phyloP scores from a whole-genome alignment of 495 filamentous ascomycete genomes.

The Bombardia bombarda region DNA sequence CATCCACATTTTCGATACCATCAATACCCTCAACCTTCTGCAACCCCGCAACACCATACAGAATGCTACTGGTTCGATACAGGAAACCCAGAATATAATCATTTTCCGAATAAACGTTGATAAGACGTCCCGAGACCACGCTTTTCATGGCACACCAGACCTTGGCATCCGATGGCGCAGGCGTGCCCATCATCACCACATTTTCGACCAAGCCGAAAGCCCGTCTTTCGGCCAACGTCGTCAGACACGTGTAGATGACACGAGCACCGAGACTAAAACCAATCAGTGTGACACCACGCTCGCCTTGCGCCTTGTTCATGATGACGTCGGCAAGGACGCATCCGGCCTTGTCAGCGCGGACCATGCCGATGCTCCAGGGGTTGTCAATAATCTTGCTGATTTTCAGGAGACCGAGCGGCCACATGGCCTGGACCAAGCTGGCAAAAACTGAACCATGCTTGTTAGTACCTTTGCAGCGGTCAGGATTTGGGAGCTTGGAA shows the following conservation, averaged over 20 bases:
- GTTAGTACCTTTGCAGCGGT: constrained; percentile 28
- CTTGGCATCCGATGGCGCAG: constrained; percentile 53
- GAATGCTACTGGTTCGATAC: constrained; percentile 44
- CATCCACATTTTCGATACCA: constrained; percentile 51
- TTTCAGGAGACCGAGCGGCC: constrained; percentile 73
- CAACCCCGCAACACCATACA: constrained; percentile 51
- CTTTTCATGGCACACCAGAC: constrained; percentile 48
- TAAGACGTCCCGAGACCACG: constrained; percentile 46
- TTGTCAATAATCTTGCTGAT: constrained; percentile 79
- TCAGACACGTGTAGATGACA: constrained; percentile 76
- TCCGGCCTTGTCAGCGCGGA: constrained; percentile 81
- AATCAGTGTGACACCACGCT: constrained; percentile 78
- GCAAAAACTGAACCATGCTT: constrained; percentile 52
- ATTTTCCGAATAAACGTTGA: constrained; percentile 53
- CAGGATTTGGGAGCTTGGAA: constrained; percentile 3
- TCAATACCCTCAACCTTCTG: constrained; percentile 44
- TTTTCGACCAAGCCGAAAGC: constrained; percentile 85
- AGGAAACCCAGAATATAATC: constrained; percentile 56
- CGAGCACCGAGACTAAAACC: constrained; percentile 90
- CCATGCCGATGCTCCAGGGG: constrained; percentile 76
- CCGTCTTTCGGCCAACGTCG: constrained; percentile 61
- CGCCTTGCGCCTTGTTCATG: constrained; percentile 80
- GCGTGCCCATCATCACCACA: constrained; percentile 75
- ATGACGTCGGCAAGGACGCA: constrained; percentile 78
- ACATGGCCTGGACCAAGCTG: constrained; percentile 57